A percentile compares a stretch with the other conserved stretches of the same genome.
Conservation (phyloP, 768 basidiomycete species). For the Hortiboletus flavorubellus region DNA sequence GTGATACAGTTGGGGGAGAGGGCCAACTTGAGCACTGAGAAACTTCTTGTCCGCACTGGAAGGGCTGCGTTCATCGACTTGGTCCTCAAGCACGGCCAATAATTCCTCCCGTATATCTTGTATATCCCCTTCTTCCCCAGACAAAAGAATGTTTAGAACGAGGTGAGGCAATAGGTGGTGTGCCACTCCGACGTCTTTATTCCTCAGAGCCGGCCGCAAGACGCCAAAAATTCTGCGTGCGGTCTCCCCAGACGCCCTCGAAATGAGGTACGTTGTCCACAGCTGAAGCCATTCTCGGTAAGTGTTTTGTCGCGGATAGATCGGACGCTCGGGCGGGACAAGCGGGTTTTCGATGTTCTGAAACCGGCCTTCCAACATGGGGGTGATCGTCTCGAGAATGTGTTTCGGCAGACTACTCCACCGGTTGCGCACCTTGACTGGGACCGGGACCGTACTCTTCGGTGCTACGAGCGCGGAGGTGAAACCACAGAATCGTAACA, state of each 20-base stretch:
- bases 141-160: slow-evolving; percentile 79
- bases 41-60: slow-evolving; percentile 76
- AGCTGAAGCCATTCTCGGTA: slow-evolving; percentile 96
- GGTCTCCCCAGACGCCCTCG: slow-evolving; percentile 50
- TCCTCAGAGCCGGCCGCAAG: slow-evolving; percentile 73
- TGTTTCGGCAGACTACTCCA: slow-evolving; percentile 83
- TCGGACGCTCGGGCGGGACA: slow-evolving; percentile 54
- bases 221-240: slow-evolving; percentile 73
- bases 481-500: slow-evolving; percentile 85
- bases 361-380: slow-evolving; percentile 72
- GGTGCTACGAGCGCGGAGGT: slow-evolving; percentile 66
- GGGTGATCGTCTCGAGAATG: slow-evolving; percentile 81
- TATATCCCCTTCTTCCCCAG: slow-evolving; percentile 61
- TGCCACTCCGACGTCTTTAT: slow-evolving; percentile 93
- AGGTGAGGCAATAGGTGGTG: slow-evolving; percentile 89
- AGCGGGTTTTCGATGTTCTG: slow-evolving; percentile 44
- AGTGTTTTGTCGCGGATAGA: slow-evolving; percentile 72
- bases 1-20: neutral
- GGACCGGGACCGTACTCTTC: slow-evolving; percentile 46
- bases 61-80: slow-evolving; percentile 59
- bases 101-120: slow-evolving; percentile 73
- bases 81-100: slow-evolving; percentile 79
- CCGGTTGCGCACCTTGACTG: slow-evolving; percentile 63
- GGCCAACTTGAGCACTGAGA: slow-evolving; percentile 86
- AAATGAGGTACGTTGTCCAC: slow-evolving; percentile 83